Evolutionary conservation across 2,329 filamentous ascomycete genomes (phyloP).

Genomic region (Xylaria sp.): DNA sequence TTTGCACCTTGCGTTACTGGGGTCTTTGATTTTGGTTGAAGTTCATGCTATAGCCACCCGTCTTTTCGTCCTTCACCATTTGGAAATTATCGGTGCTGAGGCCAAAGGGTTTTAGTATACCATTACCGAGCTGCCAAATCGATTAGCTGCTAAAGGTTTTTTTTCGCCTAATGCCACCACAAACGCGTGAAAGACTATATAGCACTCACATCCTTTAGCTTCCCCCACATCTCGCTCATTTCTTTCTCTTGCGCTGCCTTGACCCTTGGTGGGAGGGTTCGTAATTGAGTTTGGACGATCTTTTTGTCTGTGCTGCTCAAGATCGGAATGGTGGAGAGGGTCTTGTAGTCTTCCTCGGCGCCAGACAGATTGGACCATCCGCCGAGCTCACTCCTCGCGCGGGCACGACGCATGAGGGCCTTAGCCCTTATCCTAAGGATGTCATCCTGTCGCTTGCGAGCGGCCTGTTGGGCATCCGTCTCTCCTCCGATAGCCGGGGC

Average conservation of each 20-base stretch:
- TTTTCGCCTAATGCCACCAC: not conserved
- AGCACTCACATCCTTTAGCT: conserved; percentile 78
- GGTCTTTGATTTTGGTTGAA: conserved; percentile 65
- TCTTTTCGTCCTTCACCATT: conserved; percentile 89
- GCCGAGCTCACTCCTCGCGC: conserved; percentile 74
- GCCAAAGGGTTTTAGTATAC: conserved; percentile 91
- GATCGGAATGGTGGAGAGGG: conserved; percentile 66
- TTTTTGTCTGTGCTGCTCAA: conserved; percentile 73
- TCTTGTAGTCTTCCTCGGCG: conserved; percentile 82
- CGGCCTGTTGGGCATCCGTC: conserved; percentile 44
- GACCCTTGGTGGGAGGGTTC: conserved; percentile 71
- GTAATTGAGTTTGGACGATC: conserved; percentile 73
- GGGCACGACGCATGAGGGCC: conserved; percentile 80
- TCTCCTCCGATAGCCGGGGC: conserved; percentile 52
- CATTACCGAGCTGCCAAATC: conserved; percentile 77
- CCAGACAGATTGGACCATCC: conserved; percentile 84
- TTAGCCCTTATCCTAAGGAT: conserved; percentile 83
- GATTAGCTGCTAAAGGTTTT: conserved; percentile 14
- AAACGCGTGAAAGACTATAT: not conserved
- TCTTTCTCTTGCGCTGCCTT: conserved; percentile 86
- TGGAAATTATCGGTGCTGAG: conserved; percentile 94
- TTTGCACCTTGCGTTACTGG: conserved; percentile 22
- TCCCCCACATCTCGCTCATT: conserved; percentile 97
- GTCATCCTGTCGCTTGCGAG: conserved; percentile 63
- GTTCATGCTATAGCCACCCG: conserved; percentile 94